phyloP scores from a whole-genome alignment of 768 basidiomycete species.

The Coprinopsis strossmayeri region DNA sequence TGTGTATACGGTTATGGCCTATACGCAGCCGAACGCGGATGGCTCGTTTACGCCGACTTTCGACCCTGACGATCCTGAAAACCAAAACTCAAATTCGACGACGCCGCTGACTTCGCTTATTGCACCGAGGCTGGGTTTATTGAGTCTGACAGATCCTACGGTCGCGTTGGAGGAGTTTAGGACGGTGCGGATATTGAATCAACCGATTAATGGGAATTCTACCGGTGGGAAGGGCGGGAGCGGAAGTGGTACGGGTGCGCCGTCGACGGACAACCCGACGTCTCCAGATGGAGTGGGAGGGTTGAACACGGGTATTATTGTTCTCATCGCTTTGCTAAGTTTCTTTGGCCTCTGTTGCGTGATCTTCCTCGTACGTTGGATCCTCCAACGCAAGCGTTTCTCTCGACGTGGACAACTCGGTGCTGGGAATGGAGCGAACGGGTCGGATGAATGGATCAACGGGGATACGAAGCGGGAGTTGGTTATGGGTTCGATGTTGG shows the following conservation, averaged over 20 bases:
- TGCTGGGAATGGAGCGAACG: neutral
- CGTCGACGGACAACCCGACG: too few relatives aligned
- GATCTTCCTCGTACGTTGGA: conserved; percentile 52
- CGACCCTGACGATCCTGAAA: neutral
- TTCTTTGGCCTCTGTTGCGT: conserved; percentile 51
- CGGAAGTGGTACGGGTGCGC: conserved; percentile 7
- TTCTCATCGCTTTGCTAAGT: conserved; percentile 51
- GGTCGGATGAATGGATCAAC: neutral
- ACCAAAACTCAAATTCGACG: neutral
- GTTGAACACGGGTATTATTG: conserved; percentile 50
- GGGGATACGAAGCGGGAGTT: conserved; percentile 7
- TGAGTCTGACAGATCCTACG: conserved; percentile 56
- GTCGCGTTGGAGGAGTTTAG: conserved; percentile 62
- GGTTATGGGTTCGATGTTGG: conserved; percentile 13
- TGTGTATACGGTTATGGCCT: conserved; percentile 73
- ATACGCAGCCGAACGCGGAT: conserved; percentile 36
- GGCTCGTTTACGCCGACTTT: conserved; percentile 21
- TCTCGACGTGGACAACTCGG: neutral
- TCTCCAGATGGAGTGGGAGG: conserved; percentile 9
- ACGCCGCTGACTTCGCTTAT: conserved; percentile 15
- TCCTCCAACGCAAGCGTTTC: conserved; percentile 27
- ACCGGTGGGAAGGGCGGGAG: neutral
- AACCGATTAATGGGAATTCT: conserved; percentile 34
- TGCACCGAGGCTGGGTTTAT: conserved; percentile 48
- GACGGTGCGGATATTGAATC: conserved; percentile 58